phyloP scores from a whole-genome alignment of 257 asterid species.

The Scutellaria galericulata region DNA sequence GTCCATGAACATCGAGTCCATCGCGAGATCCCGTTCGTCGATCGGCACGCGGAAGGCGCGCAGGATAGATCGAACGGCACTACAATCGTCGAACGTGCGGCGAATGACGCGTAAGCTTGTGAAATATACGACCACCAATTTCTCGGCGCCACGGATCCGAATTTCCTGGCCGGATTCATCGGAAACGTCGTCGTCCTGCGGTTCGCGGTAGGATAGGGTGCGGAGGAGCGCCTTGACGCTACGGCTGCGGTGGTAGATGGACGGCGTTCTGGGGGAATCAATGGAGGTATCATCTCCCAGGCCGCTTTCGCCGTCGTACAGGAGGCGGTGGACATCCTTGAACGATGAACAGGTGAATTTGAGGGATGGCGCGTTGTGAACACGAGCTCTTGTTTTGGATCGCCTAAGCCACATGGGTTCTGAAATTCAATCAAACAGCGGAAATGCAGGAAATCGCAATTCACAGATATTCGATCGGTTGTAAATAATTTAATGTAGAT shows the following conservation, averaged over 20 bases:
- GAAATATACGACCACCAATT: slow-evolving; percentile 70
- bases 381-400: slow-evolving; percentile 60
- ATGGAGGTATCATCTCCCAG: slow-evolving; percentile 19
- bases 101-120: slow-evolving; percentile 87
- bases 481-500: background rate
- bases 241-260: slow-evolving; percentile 81
- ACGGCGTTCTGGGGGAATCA: slow-evolving; percentile 38
- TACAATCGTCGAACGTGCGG: slow-evolving; percentile 87
- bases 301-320: slow-evolving; percentile 44
- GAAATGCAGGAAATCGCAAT: slow-evolving; percentile 21
- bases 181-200: background rate
- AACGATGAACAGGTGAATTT: slow-evolving; percentile 78
- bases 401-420: slow-evolving; percentile 84
- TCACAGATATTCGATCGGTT: slow-evolving; percentile 12
- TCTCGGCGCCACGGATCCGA: slow-evolving; percentile 73
- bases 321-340: slow-evolving; percentile 75
- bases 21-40: slow-evolving; percentile 91
- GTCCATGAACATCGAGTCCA: slow-evolving; percentile 72
- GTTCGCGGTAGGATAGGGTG: slow-evolving; percentile 48
- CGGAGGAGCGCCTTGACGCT: slow-evolving; percentile 64
- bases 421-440: slow-evolving; percentile 29
- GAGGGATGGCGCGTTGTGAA: slow-evolving; percentile 45
- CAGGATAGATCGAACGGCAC: slow-evolving; percentile 64
- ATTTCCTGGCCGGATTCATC: slow-evolving; percentile 43
- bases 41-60: slow-evolving; percentile 70